Percentiles rank a stretch among this genome's conserved stretches.
Conservation (phyloP, 352 stramenopile species). For the Globisporangium megalacanthum region DNA sequence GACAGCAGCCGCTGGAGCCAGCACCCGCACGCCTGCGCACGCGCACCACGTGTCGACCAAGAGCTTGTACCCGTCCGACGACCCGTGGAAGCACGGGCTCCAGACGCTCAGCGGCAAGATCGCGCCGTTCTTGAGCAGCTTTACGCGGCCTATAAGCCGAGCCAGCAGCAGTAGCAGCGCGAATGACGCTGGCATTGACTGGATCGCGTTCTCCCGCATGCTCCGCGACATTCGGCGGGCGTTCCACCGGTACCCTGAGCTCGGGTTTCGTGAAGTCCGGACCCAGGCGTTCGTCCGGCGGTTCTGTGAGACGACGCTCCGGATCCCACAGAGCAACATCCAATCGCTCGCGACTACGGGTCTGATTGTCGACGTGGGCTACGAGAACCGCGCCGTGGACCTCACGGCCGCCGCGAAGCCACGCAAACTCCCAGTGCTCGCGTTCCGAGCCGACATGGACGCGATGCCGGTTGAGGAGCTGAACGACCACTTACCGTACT, state of each 20-base stretch:
- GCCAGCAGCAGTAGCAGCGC: not conserved
- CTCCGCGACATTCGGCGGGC: slow-evolving; percentile 72
- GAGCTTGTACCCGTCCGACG: slow-evolving; percentile 55
- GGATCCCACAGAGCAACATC: slow-evolving; percentile 71
- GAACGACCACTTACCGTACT: slow-evolving; percentile 76
- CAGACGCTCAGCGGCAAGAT: slow-evolving; percentile 41
- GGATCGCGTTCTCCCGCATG: slow-evolving; percentile 65
- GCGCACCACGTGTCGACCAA: slow-evolving; percentile 9
- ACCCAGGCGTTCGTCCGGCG: slow-evolving; percentile 84
- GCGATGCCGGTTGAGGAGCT: slow-evolving; percentile 89
- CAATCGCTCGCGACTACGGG: slow-evolving; percentile 79
- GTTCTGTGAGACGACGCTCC: slow-evolving; percentile 78
- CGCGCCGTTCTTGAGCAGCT: slow-evolving; percentile 58
- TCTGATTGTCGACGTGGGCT: slow-evolving; percentile 89
- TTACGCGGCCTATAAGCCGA: slow-evolving; percentile 17
- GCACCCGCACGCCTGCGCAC: slow-evolving; percentile 2
- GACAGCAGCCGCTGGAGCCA: not conserved
- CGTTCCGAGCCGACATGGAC: slow-evolving; percentile 96
- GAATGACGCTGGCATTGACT: slow-evolving; percentile 27
- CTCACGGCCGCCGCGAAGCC: slow-evolving; percentile 42
- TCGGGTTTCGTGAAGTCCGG: slow-evolving; percentile 86
- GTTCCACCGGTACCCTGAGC: slow-evolving; percentile 89
- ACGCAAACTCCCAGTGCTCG: slow-evolving; percentile 72
- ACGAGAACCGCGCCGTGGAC: slow-evolving; percentile 46
- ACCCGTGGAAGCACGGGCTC: slow-evolving; percentile 67